Percentiles rank a stretch among this genome's conserved stretches.
phyloP scores from a whole-genome alignment of 768 basidiomycete species.

The Lentinula sp. region DNA sequence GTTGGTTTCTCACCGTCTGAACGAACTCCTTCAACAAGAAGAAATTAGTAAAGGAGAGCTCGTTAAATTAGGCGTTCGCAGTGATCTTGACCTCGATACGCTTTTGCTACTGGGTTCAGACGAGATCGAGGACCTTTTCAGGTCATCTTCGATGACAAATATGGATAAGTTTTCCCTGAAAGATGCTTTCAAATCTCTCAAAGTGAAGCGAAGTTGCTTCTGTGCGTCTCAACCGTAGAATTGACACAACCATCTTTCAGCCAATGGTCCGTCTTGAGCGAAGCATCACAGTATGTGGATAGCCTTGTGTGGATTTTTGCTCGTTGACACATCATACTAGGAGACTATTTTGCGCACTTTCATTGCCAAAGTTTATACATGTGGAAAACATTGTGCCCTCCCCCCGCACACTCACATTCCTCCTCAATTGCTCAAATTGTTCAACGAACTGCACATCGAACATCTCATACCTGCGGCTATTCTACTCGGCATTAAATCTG shows the following conservation, averaged over 20 bases:
- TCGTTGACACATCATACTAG: background rate
- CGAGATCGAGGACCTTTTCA: background rate
- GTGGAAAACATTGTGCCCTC: background rate
- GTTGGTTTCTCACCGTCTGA: background rate
- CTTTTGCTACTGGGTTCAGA: background rate
- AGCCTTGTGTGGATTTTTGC: background rate
- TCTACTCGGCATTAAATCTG: background rate
- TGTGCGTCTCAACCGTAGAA: background rate
- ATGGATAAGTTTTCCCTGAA: background rate
- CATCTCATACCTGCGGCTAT: background rate
- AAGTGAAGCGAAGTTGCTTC: background rate
- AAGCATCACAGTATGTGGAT: background rate
- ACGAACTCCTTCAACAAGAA: background rate
- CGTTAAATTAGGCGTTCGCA: background rate
- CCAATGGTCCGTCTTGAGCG: background rate
- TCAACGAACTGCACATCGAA: background rate
- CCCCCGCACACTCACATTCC: background rate
- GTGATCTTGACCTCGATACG: background rate
- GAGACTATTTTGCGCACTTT: background rate
- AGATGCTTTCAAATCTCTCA: background rate
- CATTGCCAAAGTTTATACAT: background rate
- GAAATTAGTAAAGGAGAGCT: background rate
- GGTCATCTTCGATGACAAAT: background rate
- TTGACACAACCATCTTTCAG: background rate
- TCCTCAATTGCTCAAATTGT: background rate